phyloP scores from a whole-genome alignment of 202 grass and related monocot genomes.

The Setaria viridis region DNA sequence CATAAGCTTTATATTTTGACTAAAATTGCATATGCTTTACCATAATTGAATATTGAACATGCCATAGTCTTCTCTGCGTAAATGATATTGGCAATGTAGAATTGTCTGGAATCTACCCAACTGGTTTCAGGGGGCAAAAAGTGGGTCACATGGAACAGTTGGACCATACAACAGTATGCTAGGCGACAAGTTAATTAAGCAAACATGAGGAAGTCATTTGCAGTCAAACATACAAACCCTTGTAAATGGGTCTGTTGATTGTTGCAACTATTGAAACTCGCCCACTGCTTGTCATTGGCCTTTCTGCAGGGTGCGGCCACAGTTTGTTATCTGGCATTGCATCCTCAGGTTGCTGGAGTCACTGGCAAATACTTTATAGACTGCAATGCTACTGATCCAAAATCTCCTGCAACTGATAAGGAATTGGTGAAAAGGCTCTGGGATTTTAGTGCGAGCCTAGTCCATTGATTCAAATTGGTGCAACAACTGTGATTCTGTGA shows the following conservation, averaged over 20 bases:
- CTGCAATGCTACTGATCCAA: neutral
- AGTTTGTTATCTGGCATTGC: constrained; percentile 46
- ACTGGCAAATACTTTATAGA: constrained; percentile 43
- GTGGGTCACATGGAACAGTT: too few species aligned
- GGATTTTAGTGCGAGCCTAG: constrained; percentile 41
- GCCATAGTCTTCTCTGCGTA: too few species aligned
- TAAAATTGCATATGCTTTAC: neutral
- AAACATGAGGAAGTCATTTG: too few species aligned
- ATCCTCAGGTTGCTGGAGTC: constrained; percentile 48
- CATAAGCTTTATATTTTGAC: too few species aligned
- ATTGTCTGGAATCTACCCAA: too few species aligned
- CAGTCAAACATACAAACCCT: neutral
- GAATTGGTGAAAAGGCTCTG: constrained; percentile 38
- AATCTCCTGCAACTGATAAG: neutral
- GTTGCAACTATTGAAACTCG: neutral
- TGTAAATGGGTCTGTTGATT: neutral
- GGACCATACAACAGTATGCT: too few species aligned
- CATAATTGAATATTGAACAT: too few species aligned
- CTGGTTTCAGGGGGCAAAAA: too few species aligned
- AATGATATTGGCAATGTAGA: too few species aligned
- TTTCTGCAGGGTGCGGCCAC: constrained; percentile 54
- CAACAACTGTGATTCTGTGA: too few species aligned
- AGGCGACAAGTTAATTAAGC: too few species aligned
- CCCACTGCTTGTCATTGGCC: neutral
- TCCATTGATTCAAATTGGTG: neutral